Base-by-base conservation (phyloP, 345 rosid genomes). In the Sisymbrium altissimum region DNA sequence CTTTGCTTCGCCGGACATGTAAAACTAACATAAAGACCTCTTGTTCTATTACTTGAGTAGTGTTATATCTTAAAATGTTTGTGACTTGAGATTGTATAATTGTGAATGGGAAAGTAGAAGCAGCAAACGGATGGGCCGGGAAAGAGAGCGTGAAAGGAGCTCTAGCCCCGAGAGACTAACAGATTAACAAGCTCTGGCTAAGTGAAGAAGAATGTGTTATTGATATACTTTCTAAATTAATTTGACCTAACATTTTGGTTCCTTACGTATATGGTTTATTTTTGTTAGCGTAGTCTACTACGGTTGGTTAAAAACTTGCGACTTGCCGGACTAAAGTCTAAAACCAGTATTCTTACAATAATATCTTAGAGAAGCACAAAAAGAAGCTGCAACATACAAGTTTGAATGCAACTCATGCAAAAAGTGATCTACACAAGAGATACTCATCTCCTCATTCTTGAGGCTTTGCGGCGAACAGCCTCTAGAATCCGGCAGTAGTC, bases 401-500 rank as follows among this genome's bases (percentile, higher is more conserved):
- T 15, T 27, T 27, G 36, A 14, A 29, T 9, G 9, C 58, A 53
- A 13, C 39, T 54, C 38, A 54, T 55, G 60, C 38, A 55, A 30
- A 32, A 55, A 30, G 30, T n/a, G 39, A 30, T 55, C 60, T 32
- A 32, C 40, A 56, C 39, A 56, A 56, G 40, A 56, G 23, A 55
- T 33, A 32, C 30, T 43, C n/a, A 57, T 33, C 56, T 68, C 48
- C 71, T 54, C 61, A 55, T 64, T 8, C 18, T 9, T 35, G 52
- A 4, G 44, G 57, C 12, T 19, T 52, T 72, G 11, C 12, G 1
- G 1, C 62, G 44, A 44, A 80, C 79, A 3, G 69, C 50, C 6
- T 71, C 71, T 0, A 78, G 64, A 10, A 78, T 74, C 32, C 79
- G 43, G n/a, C 55, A 70, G 7, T 71, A 81, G 1, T 81, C 72